A percentile compares a stretch with the other conserved stretches of the same genome.
Conservation (phyloP, 2,329 filamentous ascomycete species). For the Talaromyces pinophilus region DNA sequence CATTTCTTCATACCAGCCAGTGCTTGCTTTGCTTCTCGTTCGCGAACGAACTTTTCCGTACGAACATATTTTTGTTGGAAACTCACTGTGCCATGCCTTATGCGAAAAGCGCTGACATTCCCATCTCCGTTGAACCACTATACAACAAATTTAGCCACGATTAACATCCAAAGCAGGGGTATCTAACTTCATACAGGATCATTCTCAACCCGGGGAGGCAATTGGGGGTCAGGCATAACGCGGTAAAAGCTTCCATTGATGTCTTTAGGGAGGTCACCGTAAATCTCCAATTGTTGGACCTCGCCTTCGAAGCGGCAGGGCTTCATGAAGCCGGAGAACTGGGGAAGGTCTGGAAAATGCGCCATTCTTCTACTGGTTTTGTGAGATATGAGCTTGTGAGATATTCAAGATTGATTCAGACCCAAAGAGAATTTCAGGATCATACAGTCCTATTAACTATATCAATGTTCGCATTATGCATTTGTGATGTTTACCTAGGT, state of each 20-base stretch:
- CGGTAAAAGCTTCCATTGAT: constrained; percentile 54
- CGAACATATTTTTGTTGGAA: constrained; percentile 44
- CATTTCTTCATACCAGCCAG: constrained; percentile 24
- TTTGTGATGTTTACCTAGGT: background rate
- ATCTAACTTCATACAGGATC: constrained; percentile 27
- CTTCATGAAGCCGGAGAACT: constrained; percentile 32
- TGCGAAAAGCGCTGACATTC: constrained; percentile 41
- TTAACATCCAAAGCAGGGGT: background rate
- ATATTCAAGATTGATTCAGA: no score
- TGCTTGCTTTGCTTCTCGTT: constrained; percentile 40
- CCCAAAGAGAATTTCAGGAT: no score
- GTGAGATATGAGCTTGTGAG: background rate
- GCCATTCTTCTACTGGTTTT: background rate
- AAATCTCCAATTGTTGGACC: constrained; percentile 45
- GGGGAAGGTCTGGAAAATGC: constrained; percentile 23
- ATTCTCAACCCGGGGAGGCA: constrained; percentile 38
- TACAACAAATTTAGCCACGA: background rate
- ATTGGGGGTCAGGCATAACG: constrained; percentile 53
- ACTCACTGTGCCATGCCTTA: constrained; percentile 37
- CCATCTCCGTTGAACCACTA: constrained; percentile 45
- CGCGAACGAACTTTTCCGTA: constrained; percentile 45
- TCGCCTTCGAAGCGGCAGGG: constrained; percentile 47
- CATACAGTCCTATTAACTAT: no score
- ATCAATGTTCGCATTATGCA: background rate
- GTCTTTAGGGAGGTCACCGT: constrained; percentile 47